Conservation (phyloP, 2,329 filamentous ascomycete species). For the Calonectria pteridis region DNA sequence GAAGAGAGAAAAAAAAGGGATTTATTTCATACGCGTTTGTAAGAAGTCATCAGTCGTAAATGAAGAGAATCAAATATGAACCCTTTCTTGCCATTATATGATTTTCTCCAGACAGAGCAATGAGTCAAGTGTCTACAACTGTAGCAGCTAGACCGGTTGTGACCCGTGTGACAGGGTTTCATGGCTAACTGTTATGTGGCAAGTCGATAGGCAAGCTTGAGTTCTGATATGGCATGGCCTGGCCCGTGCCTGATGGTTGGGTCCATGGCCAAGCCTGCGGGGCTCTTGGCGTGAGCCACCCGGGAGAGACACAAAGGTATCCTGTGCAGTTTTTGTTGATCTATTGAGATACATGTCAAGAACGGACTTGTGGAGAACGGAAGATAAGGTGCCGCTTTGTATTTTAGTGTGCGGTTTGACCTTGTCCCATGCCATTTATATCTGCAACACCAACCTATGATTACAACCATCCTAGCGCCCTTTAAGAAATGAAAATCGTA, state of each 20-base stretch:
- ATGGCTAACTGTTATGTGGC: constrained; percentile 11
- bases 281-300: background rate
- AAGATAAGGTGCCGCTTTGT: no score
- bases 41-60: background rate
- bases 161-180: background rate
- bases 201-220: constrained; percentile 23
- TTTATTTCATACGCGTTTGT: background rate
- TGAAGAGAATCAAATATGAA: background rate
- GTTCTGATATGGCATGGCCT: background rate
- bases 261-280: constrained; percentile 4
- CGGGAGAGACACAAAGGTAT: background rate
- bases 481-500: no score
- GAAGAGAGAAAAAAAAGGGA: background rate
- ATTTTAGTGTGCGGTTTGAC: no score
- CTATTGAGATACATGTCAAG: no score
- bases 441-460: no score
- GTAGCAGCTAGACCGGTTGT: background rate
- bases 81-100: background rate
- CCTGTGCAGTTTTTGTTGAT: background rate
- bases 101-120: background rate
- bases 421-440: no score
- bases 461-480: no score
- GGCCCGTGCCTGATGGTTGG: background rate
- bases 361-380: background rate
- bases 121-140: background rate